Evolutionary conservation across 805 yeast species (phyloP).

Genomic region (Candida methanosorbosa): DNA sequence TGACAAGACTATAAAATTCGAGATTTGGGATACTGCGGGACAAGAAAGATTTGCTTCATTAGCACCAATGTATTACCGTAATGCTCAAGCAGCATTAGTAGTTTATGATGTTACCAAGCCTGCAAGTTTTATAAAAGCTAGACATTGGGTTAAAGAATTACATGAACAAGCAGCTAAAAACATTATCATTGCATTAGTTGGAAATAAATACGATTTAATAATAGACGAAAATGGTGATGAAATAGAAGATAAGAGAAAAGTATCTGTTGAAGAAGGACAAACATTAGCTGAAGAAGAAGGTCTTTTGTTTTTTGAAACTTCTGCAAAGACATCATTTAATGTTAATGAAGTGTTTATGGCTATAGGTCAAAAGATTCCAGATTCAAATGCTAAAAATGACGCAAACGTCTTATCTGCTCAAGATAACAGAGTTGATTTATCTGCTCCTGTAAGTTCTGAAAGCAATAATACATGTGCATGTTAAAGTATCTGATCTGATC

Average conservation of each 20-base stretch:
- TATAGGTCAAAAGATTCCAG: slow-evolving; percentile 81
- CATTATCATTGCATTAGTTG: slow-evolving; percentile 88
- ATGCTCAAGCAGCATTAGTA: slow-evolving; percentile 94
- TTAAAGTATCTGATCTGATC: too few relatives aligned
- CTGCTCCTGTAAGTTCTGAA: slow-evolving; percentile 19
- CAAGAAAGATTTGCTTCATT: slow-evolving; percentile 94
- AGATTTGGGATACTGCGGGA: slow-evolving; percentile 97
- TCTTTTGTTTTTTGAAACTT: slow-evolving; percentile 83
- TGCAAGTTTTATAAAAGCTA: slow-evolving; percentile 88
- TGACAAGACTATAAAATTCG: slow-evolving; percentile 80
- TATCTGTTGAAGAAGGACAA: slow-evolving; percentile 79
- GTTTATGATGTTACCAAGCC: slow-evolving; percentile 95
- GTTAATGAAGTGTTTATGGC: slow-evolving; percentile 89
- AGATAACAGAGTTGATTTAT: slow-evolving; percentile 26
- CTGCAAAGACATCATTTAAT: slow-evolving; percentile 84
- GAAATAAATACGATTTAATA: slow-evolving; percentile 81
- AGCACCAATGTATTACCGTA: slow-evolving; percentile 96
- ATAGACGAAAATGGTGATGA: slow-evolving; percentile 40
- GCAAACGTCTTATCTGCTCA: slow-evolving; percentile 8
- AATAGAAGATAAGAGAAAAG: slow-evolving; percentile 58
- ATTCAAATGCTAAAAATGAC: slow-evolving; percentile 14
- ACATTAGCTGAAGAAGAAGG: slow-evolving; percentile 87
- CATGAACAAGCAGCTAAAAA: slow-evolving; percentile 93
- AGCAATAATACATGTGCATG: slow-evolving; percentile 25
- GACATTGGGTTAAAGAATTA: slow-evolving; percentile 96